Percentiles rank a stretch among this genome's conserved stretches.
Conservation (phyloP, 352 stramenopile species). For the Globisporangium nagaii region DNA sequence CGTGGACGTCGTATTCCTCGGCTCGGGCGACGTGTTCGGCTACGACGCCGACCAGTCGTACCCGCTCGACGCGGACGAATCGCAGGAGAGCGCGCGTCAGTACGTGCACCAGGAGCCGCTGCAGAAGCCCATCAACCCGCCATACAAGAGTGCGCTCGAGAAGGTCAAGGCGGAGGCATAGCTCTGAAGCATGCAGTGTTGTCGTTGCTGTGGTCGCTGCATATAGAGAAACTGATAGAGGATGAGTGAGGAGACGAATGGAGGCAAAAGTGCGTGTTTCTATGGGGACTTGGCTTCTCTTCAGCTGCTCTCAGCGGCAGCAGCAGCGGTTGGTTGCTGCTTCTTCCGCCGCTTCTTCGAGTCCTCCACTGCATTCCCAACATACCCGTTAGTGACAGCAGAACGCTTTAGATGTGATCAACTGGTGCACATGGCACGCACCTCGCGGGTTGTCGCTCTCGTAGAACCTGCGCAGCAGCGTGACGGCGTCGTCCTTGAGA, state of each 20-base stretch:
- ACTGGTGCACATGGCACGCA: constrained; percentile 22
- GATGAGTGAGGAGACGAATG: constrained; percentile 10
- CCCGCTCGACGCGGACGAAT: constrained; percentile 35
- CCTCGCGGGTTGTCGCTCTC: constrained; percentile 84
- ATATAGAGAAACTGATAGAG: background rate
- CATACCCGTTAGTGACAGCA: background rate
- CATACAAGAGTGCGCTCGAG: constrained; percentile 71
- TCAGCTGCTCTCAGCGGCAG: background rate
- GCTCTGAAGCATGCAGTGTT: background rate
- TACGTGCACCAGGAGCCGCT: constrained; percentile 75
- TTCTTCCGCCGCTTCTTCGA: constrained; percentile 81
- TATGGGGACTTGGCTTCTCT: background rate
- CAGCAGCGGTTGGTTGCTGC: background rate
- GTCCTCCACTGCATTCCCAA: constrained; percentile 41
- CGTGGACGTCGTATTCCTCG: constrained; percentile 59
- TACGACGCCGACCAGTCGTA: constrained; percentile 84
- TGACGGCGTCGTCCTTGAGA: constrained; percentile 80
- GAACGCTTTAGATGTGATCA: too few species aligned
- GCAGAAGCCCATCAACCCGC: constrained; percentile 84
- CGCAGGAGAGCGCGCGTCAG: background rate
- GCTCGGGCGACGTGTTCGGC: constrained; percentile 71
- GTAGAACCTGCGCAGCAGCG: constrained; percentile 87
- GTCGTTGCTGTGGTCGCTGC: background rate
- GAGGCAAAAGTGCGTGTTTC: constrained; percentile 4
- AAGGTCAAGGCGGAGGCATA: constrained; percentile 29